Conservation (phyloP, 257 asterid species). For the Solanum infundibuliforme region DNA sequence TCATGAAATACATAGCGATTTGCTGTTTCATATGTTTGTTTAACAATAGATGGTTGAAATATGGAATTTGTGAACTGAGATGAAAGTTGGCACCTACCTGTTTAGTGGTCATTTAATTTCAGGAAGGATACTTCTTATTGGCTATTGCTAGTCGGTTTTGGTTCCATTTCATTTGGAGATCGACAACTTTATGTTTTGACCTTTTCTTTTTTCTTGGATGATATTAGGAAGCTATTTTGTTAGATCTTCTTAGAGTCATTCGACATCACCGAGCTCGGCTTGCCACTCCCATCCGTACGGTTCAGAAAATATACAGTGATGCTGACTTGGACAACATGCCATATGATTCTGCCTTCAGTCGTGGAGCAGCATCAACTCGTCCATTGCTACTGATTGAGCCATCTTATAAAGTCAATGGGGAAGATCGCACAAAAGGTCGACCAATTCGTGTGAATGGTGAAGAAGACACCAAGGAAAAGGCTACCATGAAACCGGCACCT, state of each 20-base stretch:
- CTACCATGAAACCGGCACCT: conserved; percentile 14
- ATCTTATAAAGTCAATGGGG: conserved; percentile 66
- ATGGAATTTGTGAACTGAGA: not conserved
- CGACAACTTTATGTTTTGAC: not conserved
- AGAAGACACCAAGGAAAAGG: conserved; percentile 42
- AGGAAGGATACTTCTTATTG: not conserved
- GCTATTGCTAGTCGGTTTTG: not conserved
- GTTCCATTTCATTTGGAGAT: not conserved
- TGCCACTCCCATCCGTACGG: conserved; percentile 98
- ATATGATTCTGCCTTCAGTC: conserved; percentile 45
- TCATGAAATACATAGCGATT: not conserved
- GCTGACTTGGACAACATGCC: conserved; percentile 78
- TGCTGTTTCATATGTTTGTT: not conserved
- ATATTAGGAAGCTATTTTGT: conserved; percentile 70
- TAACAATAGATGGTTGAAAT: not conserved
- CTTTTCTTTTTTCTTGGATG: not conserved
- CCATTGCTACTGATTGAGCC: conserved; percentile 69
- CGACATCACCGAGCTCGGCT: conserved; percentile 91
- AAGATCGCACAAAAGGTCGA: conserved; percentile 57
- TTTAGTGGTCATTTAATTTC: not conserved
- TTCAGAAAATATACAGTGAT: conserved; percentile 71
- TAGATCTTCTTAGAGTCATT: conserved; percentile 91
- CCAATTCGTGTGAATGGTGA: conserved; percentile 39
- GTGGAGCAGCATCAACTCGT: conserved; percentile 47
- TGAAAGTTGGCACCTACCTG: not conserved